Conservation (phyloP, 1,284 basidiomycete species). For the Rhizoctonia solani region DNA sequence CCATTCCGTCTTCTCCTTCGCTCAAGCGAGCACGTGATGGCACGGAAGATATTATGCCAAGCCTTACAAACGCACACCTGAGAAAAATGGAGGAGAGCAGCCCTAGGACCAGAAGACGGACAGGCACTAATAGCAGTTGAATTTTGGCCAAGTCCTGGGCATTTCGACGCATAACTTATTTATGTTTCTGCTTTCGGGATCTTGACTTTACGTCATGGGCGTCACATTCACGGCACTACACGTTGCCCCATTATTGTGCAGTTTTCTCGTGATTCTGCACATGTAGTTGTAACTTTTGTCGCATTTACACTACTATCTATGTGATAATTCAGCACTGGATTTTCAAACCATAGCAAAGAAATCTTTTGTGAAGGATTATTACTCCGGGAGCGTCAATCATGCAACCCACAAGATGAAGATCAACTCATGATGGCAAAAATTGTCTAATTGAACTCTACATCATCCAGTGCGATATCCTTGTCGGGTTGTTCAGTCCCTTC, state of each 20-base stretch:
- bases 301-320: neutral
- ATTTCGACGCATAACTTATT: slow-evolving; percentile 11
- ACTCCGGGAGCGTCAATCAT: too few relatives aligned
- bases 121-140: slow-evolving; percentile 11
- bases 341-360: neutral
- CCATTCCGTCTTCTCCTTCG: slow-evolving; percentile 18
- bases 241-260: too few relatives aligned
- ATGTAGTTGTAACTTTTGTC: neutral
- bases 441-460: slow-evolving; percentile 9
- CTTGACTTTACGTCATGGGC: neutral
- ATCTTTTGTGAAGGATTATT: too few relatives aligned
- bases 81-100: slow-evolving; percentile 28
- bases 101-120: neutral
- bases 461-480: neutral
- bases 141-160: neutral
- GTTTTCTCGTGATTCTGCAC: neutral
- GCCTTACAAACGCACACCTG: slow-evolving; percentile 20
- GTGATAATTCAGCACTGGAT: neutral
- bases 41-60: slow-evolving; percentile 1
- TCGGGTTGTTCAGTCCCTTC: neutral
- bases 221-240: neutral
- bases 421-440: neutral
- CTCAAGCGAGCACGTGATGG: slow-evolving; percentile 29
- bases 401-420: neutral
- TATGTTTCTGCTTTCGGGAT: slow-evolving; percentile 21